A percentile compares a stretch with the other conserved stretches of the same genome.
Evolutionary conservation across 495 filamentous ascomycete genomes (phyloP).

Genomic region (Penicillium bialowiezense): DNA sequence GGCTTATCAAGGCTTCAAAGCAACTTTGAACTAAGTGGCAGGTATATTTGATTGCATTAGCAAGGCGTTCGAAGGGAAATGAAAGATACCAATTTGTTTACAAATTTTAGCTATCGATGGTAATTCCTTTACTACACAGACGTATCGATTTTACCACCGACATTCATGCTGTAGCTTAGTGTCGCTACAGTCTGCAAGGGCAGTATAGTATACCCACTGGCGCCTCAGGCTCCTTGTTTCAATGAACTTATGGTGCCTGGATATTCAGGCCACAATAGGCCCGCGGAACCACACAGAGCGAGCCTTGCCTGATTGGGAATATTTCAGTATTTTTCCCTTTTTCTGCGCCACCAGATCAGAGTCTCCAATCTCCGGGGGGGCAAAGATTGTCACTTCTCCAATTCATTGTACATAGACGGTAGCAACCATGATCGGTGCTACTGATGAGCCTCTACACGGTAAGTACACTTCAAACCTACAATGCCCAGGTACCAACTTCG

Average conservation of each 20-base stretch:
- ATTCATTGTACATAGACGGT: not conserved
- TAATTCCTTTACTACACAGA: too few species aligned
- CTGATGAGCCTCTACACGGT: conserved; percentile 47
- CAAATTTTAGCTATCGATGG: not conserved
- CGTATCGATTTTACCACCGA: too few species aligned
- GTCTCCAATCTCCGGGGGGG: conserved; percentile 3
- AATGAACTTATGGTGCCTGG: too few species aligned
- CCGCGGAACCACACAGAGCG: conserved; percentile 31
- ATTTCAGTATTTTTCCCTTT: conserved; percentile 31
- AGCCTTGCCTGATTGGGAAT: conserved; percentile 42
- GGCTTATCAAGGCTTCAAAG: conserved; percentile 90
- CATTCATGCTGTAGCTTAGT: too few species aligned
- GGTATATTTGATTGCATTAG: not conserved
- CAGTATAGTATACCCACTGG: too few species aligned
- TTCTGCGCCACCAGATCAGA: conserved; percentile 9
- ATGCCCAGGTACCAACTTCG: conserved; percentile 3
- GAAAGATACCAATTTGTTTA: conserved; percentile 17
- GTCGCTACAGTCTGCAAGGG: too few species aligned
- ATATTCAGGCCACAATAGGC: conserved; percentile 9
- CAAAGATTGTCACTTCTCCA: not conserved
- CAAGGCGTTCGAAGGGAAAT: conserved; percentile 8
- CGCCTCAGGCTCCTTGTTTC: too few species aligned
- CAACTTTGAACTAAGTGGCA: conserved; percentile 48
- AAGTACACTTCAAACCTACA: conserved; percentile 15
- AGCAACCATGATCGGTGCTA: conserved; percentile 38